A percentile compares a stretch with the other conserved stretches of the same genome.
Evolutionary conservation across 2,329 filamentous ascomycete genomes (phyloP).

Genomic region (Aspergillus tanneri): DNA sequence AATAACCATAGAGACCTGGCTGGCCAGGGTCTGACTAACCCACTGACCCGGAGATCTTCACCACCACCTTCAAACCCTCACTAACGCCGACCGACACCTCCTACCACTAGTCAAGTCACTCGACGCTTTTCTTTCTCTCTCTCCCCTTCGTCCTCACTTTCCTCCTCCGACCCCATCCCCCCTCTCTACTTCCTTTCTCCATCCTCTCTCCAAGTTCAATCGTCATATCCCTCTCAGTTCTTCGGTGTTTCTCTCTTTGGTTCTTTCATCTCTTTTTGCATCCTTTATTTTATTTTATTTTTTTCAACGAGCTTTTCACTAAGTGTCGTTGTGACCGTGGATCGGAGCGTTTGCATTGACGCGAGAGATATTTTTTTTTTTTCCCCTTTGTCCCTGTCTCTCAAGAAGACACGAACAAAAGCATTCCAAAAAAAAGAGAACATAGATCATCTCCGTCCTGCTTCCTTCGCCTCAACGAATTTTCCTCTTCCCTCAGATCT

Average conservation of each 20-base stretch:
- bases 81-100: conserved; percentile 13
- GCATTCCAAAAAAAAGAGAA: conserved; percentile 12
- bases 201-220: conserved; percentile 45
- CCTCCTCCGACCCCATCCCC: conserved; percentile 8
- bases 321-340: conserved; percentile 48
- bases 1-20: conserved; percentile 5
- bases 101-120: conserved; percentile 5
- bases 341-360: conserved; percentile 26
- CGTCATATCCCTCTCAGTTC: conserved; percentile 12
- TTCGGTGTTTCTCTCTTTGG: conserved; percentile 19
- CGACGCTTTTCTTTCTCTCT: conserved; percentile 11
- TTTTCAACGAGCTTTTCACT: conserved; percentile 52
- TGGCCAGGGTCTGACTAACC: conserved; percentile 9
- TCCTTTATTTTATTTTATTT: conserved; percentile 19
- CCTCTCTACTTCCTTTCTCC: conserved; percentile 28
- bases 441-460: conserved; percentile 9
- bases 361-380: conserved; percentile 24
- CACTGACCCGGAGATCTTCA: conserved; percentile 14
- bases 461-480: conserved; percentile 9
- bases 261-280: conserved; percentile 15
- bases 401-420: conserved; percentile 3
- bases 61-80: conserved; percentile 6
- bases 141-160: conserved; percentile 18
- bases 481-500: conserved; percentile 14
- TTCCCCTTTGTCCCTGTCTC: conserved; percentile 12